Evolutionary conservation across 1,139 yeast genomes (phyloP).

Genomic region (Nakaseomyces bracarensis): DNA sequence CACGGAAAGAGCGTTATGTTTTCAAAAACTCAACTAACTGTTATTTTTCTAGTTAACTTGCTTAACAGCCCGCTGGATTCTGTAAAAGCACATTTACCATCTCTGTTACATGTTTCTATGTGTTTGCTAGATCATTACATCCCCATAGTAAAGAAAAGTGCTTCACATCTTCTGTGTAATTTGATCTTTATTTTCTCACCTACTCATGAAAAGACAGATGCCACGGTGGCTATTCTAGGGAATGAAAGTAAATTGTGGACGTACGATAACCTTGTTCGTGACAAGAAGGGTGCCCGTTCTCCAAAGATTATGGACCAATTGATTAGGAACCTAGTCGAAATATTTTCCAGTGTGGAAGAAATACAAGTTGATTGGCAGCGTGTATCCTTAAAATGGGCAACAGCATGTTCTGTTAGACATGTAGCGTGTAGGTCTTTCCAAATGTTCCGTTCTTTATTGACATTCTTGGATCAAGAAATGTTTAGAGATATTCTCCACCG

Average conservation of each 20-base stretch:
- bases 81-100: constrained; percentile 52
- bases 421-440: constrained; percentile 96
- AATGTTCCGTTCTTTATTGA: constrained; percentile 70
- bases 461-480: constrained; percentile 79
- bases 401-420: constrained; percentile 94
- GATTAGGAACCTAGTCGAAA: constrained; percentile 53
- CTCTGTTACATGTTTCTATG: constrained; percentile 74
- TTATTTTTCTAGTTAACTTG: constrained; percentile 76
- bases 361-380: constrained; percentile 80
- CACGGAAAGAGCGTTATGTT: constrained; percentile 69
- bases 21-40: constrained; percentile 79
- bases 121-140: constrained; percentile 83
- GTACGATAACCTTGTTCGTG: constrained; percentile 76
- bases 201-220: constrained; percentile 45
- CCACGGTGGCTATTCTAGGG: constrained; percentile 48
- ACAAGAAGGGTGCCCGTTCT: constrained; percentile 73
- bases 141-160: constrained; percentile 75
- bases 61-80: constrained; percentile 53
- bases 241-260: constrained; percentile 59
- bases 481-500: constrained; percentile 90
- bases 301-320: constrained; percentile 83
- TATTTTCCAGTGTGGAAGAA: constrained; percentile 45
- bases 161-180: constrained; percentile 65
- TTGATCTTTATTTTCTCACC: constrained; percentile 58
- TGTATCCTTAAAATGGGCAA: constrained; percentile 85